These are phyloP conservation scores for Turritis glabra DNA, from an alignment of 345 rosid genomes.

Conservation along the genomic window DNA sequence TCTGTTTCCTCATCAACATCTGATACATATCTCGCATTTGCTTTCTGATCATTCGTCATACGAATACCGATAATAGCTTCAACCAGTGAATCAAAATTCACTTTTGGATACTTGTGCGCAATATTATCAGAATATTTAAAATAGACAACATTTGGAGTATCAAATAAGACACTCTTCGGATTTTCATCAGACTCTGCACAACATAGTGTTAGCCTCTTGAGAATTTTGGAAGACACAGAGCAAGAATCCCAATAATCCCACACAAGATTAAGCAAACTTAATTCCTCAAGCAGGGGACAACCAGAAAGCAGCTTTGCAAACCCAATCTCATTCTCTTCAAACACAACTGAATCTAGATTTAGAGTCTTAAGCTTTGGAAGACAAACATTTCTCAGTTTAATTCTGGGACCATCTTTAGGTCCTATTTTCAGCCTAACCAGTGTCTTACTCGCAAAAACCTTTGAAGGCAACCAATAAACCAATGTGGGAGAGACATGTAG, in stretches of 20 bases:
- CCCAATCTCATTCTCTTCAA: constrained; percentile 26
- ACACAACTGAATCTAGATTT: constrained; percentile 14
- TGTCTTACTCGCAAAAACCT: constrained; percentile 25
- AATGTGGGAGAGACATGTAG: constrained; percentile 24
- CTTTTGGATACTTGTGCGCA: constrained; percentile 12
- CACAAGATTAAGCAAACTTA: constrained; percentile 22
- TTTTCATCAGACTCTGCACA: not conserved
- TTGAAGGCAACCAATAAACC: constrained; percentile 38
- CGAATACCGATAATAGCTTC: constrained; percentile 20
- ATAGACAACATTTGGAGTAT: constrained; percentile 28
- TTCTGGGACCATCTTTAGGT: constrained; percentile 20
- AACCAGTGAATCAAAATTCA: constrained; percentile 13
- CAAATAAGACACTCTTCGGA: constrained; percentile 23
- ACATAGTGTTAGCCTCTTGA: constrained; percentile 24
- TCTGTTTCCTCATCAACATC: constrained; percentile 21
- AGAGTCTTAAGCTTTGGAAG: constrained; percentile 31
- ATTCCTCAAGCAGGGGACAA: constrained; percentile 31
- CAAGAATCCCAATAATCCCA: constrained; percentile 22
- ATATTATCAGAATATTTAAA: constrained; percentile 29
- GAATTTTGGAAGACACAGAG: constrained; percentile 23
- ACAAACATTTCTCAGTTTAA: constrained; percentile 25
- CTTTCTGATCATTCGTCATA: constrained; percentile 20
- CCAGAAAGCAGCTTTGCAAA: constrained; percentile 31
- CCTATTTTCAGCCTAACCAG: constrained; percentile 30
- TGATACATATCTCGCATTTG: not conserved